A percentile compares a stretch with the other conserved stretches of the same genome.
Conservation (phyloP, 2,329 filamentous ascomycete genomes). For the Xylaria sp. region DNA sequence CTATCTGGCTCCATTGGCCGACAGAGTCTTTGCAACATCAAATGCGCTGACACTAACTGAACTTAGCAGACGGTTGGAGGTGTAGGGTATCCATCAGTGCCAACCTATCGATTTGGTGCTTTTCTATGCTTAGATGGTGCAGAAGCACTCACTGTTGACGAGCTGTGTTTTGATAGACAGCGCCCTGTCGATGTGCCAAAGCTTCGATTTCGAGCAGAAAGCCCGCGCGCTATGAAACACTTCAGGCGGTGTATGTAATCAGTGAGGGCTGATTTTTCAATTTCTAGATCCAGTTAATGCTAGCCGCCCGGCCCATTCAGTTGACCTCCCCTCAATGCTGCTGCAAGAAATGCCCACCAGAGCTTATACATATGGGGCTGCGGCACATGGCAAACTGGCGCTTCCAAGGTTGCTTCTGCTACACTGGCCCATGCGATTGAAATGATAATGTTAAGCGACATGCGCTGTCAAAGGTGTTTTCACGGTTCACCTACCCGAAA, state of each 20-base stretch:
- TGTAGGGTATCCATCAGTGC: too few relatives aligned
- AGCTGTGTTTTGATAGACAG: background rate
- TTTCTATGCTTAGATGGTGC: background rate
- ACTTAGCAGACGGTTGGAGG: too few relatives aligned
- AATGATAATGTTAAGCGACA: background rate
- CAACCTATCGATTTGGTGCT: background rate
- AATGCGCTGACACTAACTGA: background rate
- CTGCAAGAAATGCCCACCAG: too few relatives aligned
- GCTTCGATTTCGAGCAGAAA: background rate
- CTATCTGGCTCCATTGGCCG: conserved; percentile 15
- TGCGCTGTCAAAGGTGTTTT: background rate
- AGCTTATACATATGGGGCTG: background rate
- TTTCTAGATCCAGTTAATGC: background rate
- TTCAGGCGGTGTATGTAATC: background rate
- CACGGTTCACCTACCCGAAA: background rate
- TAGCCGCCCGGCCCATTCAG: background rate
- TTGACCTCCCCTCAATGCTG: background rate
- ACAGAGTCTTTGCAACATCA: background rate
- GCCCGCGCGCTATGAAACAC: background rate
- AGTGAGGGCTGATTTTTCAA: too few relatives aligned
- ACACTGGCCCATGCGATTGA: background rate
- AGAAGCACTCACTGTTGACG: background rate
- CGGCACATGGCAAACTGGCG: background rate
- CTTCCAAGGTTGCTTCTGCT: background rate
- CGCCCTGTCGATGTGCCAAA: background rate